Evolutionary conservation across 2,329 filamentous ascomycete genomes (phyloP), one percentile per base, ranked within the genome.

Genomic region (Chaetomiaceae sp.): DNA sequence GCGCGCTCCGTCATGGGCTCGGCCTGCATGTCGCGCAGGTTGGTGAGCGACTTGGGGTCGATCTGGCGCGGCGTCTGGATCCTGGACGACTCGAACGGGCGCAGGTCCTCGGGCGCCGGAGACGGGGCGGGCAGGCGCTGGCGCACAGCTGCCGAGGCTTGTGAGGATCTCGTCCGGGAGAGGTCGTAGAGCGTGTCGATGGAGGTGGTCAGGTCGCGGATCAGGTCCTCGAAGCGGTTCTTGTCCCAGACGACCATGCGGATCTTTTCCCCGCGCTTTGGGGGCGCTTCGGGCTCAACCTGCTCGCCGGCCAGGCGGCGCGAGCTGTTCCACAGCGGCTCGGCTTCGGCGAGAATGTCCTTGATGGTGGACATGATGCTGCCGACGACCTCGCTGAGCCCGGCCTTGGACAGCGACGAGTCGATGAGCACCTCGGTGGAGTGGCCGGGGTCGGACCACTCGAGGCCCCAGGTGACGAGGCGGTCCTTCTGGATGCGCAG

Each of bases 281-380:
- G 59, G 11, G 67, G 56, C 57, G 69, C 68, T 38, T 75, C 70
- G 0, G 60, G 56, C 19, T 73, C 69, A 20, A 71, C 72, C 17
- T 65, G 67, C 23, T 69, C 65, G 49, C 72, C 69, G 14, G 72
- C 64, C 19, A 70, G 60, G 17, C 76, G 72, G 62, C 79, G 81
- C 11, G 80, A 83, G 63, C 78, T 82, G 54, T 79, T 74, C 79
- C 86, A 88, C 54, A 91, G 77, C 6, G 82, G 80, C 65, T 91
- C 87, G 1, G 85, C 85, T 68, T 91, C 87, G 53, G 87, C 85
- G 40, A 90, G 73, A 47, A 89, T 88, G 62, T 90, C 87, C 65
- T 89, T 89, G 66, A 91, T 90, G 46, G 87, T 91, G 15, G 81
- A 82, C 78, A 92, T 83, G 63, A 91, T 87, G 66, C 86, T 89